Conservation (phyloP, 228 moss, liverwort and hornwort species). For the Sphagnum fallax region DNA sequence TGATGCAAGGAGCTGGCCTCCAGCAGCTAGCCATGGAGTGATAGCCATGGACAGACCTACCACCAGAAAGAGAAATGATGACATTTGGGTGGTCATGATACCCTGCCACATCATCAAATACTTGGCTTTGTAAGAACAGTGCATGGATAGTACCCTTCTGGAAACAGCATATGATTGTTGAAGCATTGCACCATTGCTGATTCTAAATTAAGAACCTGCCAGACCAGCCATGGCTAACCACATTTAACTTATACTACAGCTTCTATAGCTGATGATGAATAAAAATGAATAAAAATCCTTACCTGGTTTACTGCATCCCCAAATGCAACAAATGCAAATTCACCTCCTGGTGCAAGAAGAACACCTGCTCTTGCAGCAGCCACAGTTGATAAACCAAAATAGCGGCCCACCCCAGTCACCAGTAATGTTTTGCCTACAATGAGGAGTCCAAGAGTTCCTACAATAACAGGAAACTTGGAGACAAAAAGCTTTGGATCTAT, state of each 20-base stretch:
- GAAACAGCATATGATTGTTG: background rate
- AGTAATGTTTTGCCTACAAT: conserved; percentile 83
- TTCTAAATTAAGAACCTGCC: background rate
- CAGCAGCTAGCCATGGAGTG: conserved; percentile 99
- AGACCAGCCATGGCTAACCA: background rate
- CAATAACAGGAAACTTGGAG: conserved; percentile 71
- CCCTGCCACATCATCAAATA: conserved; percentile 42
- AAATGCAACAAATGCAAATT: conserved; percentile 98
- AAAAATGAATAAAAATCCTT: conserved; percentile 7
- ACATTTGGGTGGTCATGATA: conserved; percentile 74
- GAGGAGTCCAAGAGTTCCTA: conserved; percentile 70
- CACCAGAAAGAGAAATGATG: conserved; percentile 88
- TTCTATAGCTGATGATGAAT: background rate
- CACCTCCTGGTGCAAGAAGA: conserved; percentile 94
- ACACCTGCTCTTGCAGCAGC: conserved; percentile 89
- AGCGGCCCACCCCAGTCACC: conserved; percentile 76
- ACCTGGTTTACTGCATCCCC: conserved; percentile 99
- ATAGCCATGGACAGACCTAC: conserved; percentile 97
- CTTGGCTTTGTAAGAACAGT: background rate
- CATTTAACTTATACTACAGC: background rate
- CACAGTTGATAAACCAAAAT: conserved; percentile 83
- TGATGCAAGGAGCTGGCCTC: conserved; percentile 87
- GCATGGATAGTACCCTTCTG: background rate
- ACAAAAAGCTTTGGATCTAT: conserved; percentile 88
- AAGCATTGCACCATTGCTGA: background rate